Conservation (phyloP, 768 basidiomycete genomes). For the Lentinus brumalis region DNA sequence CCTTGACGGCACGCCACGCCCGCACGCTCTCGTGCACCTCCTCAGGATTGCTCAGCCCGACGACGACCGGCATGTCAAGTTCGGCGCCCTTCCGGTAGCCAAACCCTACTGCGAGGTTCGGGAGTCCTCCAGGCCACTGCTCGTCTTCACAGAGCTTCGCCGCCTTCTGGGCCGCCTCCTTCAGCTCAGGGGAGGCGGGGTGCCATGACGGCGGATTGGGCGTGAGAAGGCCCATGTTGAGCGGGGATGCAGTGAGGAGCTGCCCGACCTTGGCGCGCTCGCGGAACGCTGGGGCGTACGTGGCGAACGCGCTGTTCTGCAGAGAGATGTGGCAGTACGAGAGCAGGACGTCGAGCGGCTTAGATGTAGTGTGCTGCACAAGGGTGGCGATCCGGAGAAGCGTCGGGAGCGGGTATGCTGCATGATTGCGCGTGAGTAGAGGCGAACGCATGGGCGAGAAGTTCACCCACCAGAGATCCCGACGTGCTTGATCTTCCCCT, state of each 20-base stretch:
- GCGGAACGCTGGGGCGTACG: constrained; percentile 59
- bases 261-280: constrained; percentile 67
- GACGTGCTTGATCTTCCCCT: constrained; percentile 71
- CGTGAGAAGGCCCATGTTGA: constrained; percentile 82
- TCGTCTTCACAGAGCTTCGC: constrained; percentile 27
- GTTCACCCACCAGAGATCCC: constrained; percentile 71
- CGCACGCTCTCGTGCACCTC: constrained; percentile 78
- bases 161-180: constrained; percentile 44
- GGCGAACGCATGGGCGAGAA: not conserved
- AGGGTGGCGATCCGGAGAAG: constrained; percentile 83
- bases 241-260: constrained; percentile 76
- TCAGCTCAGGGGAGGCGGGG: constrained; percentile 61
- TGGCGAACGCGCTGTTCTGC: constrained; percentile 63
- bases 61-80: constrained; percentile 60
- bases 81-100: constrained; percentile 53
- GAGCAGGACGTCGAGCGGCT: constrained; percentile 76
- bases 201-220: constrained; percentile 68
- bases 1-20: constrained; percentile 65
- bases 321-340: constrained; percentile 82
- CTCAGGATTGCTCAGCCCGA: constrained; percentile 65
- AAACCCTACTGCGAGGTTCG: constrained; percentile 74
- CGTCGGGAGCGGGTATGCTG: constrained; percentile 81
- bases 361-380: constrained; percentile 66
- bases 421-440: not conserved
- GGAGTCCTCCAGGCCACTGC: constrained; percentile 50